phyloP scores from a whole-genome alignment of 2,329 filamentous ascomycete species.

The Stemphylium beticola region DNA sequence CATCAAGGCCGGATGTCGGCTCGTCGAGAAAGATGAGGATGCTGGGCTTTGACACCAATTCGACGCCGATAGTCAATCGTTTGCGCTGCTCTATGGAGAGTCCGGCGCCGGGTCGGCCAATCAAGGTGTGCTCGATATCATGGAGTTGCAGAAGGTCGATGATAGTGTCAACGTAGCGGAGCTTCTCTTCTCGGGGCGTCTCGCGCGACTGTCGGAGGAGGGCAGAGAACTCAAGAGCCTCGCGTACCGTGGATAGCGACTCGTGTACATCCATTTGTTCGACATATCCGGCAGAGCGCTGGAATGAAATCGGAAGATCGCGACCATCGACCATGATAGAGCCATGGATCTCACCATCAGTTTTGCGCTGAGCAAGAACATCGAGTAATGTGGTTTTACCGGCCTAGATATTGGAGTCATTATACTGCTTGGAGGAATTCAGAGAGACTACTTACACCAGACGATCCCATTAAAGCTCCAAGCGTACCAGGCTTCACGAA shows the following conservation, averaged over 20 bases:
- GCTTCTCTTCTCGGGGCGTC: slow-evolving; percentile 61
- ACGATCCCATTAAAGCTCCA: slow-evolving; percentile 47
- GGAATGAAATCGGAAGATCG: slow-evolving; percentile 77
- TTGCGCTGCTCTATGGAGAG: slow-evolving; percentile 63
- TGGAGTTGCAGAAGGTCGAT: slow-evolving; percentile 65
- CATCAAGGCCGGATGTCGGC: slow-evolving; percentile 83
- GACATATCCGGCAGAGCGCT: slow-evolving; percentile 69
- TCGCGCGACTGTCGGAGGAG: slow-evolving; percentile 63
- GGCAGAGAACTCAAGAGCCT: slow-evolving; percentile 66
- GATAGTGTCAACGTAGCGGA: slow-evolving; percentile 65
- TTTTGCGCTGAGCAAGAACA: slow-evolving; percentile 70
- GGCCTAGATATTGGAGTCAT: slow-evolving; percentile 58
- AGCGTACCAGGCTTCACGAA: slow-evolving; percentile 62
- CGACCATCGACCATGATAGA: slow-evolving; percentile 77
- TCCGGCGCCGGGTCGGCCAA: slow-evolving; percentile 21
- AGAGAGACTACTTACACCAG: slow-evolving; percentile 31
- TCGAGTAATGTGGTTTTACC: slow-evolving; percentile 42
- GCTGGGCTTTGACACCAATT: slow-evolving; percentile 37
- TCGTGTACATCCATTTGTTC: slow-evolving; percentile 67
- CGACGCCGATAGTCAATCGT: slow-evolving; percentile 63
- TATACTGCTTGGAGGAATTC: slow-evolving; percentile 53
- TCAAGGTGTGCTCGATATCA: slow-evolving; percentile 64
- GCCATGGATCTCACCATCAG: slow-evolving; percentile 81
- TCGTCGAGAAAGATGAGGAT: slow-evolving; percentile 56
- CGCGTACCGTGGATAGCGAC: slow-evolving; percentile 62